These are phyloP conservation scores for Lipomyces sp. DNA, from an alignment of 805 yeast species.

Conservation along the genomic window DNA sequence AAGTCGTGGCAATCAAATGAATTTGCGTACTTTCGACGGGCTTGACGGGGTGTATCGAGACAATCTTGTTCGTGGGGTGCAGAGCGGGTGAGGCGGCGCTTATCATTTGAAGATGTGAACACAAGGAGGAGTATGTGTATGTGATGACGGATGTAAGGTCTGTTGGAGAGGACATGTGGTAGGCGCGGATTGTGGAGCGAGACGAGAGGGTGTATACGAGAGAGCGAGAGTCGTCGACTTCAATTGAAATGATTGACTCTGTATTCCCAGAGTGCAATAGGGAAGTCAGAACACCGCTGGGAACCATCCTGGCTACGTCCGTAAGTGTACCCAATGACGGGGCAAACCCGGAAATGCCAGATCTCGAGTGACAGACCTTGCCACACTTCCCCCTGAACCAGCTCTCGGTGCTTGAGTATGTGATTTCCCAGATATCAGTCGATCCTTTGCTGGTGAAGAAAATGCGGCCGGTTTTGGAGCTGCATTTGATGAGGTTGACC, in stretches of 20 bases:
- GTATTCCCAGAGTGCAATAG: constrained; percentile 6
- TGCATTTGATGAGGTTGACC: constrained; percentile 58
- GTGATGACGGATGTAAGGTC: constrained; percentile 39
- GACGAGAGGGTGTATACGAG: constrained; percentile 79
- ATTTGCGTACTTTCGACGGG: constrained; percentile 64
- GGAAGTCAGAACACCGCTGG: constrained; percentile 6
- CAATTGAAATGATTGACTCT: constrained; percentile 62
- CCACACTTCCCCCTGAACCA: constrained; percentile 84
- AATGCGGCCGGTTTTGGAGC: constrained; percentile 67
- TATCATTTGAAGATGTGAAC: constrained; percentile 36
- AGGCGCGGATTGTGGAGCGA: constrained; percentile 75
- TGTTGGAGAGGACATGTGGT: constrained; percentile 49
- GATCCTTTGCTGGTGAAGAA: constrained; percentile 84
- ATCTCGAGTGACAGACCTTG: constrained; percentile 77
- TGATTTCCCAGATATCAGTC: constrained; percentile 76
- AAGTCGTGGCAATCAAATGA: constrained; percentile 73
- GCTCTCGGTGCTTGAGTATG: constrained; percentile 75
- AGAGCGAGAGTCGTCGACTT: constrained; percentile 72
- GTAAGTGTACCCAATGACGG: constrained; percentile 37
- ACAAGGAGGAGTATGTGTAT: constrained; percentile 34
- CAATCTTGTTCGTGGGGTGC: constrained; percentile 40
- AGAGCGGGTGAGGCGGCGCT: constrained; percentile 30
- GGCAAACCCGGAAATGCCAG: constrained; percentile 52
- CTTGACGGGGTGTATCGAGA: constrained; percentile 59
- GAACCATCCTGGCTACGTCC: constrained; percentile 25